Evolutionary conservation across 2,329 filamentous ascomycete species (phyloP).

Genomic region (Alternaria brassicae): DNA sequence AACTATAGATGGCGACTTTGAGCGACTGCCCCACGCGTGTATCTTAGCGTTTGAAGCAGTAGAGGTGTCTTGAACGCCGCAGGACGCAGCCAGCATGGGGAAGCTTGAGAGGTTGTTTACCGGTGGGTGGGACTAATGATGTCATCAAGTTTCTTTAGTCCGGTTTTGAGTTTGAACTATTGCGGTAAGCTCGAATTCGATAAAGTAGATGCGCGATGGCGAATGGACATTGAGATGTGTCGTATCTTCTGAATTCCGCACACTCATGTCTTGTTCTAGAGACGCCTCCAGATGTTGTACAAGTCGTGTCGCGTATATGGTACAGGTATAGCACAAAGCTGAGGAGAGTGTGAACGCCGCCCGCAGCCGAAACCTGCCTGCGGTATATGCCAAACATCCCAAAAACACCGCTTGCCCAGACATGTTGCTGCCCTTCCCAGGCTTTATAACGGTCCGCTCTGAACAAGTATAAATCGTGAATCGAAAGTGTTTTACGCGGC

Average conservation of each 20-base stretch:
- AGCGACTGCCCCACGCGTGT: not conserved
- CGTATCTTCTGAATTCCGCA: slow-evolving; percentile 10
- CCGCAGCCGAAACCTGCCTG: slow-evolving; percentile 34
- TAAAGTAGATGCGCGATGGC: not conserved
- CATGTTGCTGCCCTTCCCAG: slow-evolving; percentile 22
- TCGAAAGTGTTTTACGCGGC: slow-evolving; percentile 29
- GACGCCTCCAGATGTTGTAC: slow-evolving; percentile 39
- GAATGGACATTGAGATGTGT: not conserved
- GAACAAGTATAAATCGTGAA: slow-evolving; percentile 19
- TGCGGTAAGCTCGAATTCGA: slow-evolving; percentile 6
- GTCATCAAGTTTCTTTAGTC: slow-evolving; percentile 8
- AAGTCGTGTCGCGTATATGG: slow-evolving; percentile 39
- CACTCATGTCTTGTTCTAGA: slow-evolving; percentile 22
- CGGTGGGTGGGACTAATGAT: slow-evolving; percentile 8
- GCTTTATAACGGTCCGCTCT: slow-evolving; percentile 22
- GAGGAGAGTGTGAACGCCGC: slow-evolving; percentile 48
- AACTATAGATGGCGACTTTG: not conserved
- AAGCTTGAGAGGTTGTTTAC: not conserved
- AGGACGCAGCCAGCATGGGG: not conserved
- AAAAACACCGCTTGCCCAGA: slow-evolving; percentile 28
- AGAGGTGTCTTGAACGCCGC: not conserved
- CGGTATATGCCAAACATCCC: slow-evolving; percentile 42
- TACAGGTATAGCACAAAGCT: slow-evolving; percentile 47
- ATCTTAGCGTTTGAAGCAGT: not conserved
- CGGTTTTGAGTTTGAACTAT: slow-evolving; percentile 2